phyloP scores from a whole-genome alignment of 2,329 filamentous ascomycete species.

The Xylariales sp. region DNA sequence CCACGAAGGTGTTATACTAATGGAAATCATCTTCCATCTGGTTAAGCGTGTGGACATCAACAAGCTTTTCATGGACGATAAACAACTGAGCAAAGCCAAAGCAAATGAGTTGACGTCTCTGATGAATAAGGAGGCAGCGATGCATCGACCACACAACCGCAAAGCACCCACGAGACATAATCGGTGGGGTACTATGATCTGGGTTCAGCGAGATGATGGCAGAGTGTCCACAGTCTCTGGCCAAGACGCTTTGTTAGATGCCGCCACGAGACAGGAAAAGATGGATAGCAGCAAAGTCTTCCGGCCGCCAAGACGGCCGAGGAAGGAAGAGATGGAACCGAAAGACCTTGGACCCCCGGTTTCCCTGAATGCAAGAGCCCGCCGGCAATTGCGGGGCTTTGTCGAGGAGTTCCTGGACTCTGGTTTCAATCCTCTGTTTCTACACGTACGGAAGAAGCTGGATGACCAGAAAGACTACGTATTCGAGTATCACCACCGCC shows the following conservation, averaged over 20 bases:
- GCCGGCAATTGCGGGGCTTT: conserved; percentile 72
- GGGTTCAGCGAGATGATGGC: conserved; percentile 82
- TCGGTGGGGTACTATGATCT: conserved; percentile 94
- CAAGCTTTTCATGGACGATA: conserved; percentile 80
- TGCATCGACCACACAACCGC: conserved; percentile 71
- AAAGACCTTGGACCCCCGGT: conserved; percentile 74
- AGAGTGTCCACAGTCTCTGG: conserved; percentile 85
- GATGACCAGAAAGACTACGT: conserved; percentile 85
- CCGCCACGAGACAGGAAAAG: conserved; percentile 70
- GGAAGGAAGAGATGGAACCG: conserved; percentile 57
- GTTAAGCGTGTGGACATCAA: conserved; percentile 83
- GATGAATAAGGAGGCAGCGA: conserved; percentile 78
- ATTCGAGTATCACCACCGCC: conserved; percentile 68
- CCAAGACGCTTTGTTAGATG: conserved; percentile 75
- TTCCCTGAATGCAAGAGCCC: conserved; percentile 67
- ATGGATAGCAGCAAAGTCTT: conserved; percentile 91
- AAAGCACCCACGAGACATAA: conserved; percentile 84
- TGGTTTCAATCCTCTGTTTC: conserved; percentile 88
- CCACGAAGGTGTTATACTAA: conserved; percentile 78
- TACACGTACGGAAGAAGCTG: conserved; percentile 79
- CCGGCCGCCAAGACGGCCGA: conserved; percentile 67
- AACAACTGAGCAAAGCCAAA: conserved; percentile 63
- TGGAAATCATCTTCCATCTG: conserved; percentile 90
- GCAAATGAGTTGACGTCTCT: conserved; percentile 69
- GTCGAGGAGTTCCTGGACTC: conserved; percentile 93